Percentiles rank a stretch among this genome's conserved stretches.
Evolutionary conservation across 148 eudicot genomes (phyloP).

Genomic region (Salicornia ramosissima): DNA sequence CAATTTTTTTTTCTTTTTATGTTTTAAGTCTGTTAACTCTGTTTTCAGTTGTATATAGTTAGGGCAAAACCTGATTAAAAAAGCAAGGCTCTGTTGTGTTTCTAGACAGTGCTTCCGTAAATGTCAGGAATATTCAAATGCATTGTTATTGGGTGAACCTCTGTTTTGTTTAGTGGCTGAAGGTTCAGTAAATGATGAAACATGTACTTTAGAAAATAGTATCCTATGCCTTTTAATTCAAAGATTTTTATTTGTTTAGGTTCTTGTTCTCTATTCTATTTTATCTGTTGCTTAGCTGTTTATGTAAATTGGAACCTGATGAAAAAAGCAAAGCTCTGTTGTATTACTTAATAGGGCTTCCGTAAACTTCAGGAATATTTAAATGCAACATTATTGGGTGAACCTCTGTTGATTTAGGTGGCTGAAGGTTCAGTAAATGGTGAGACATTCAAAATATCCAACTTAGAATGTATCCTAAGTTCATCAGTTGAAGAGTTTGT

Average conservation of each 20-base stretch:
- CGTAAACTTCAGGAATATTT: conserved; percentile 24
- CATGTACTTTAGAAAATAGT: background rate
- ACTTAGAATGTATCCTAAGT: too few relatives aligned
- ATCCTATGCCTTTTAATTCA: too few relatives aligned
- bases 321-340: conserved; percentile 52
- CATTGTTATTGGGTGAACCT: conserved; percentile 38
- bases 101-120: conserved; percentile 27
- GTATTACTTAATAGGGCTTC: conserved; percentile 30
- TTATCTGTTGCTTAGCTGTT: too few relatives aligned
- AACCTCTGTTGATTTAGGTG: conserved; percentile 18
- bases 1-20: too few relatives aligned
- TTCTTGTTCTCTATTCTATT: background rate
- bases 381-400: conserved; percentile 31
- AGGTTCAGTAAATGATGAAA: conserved; percentile 33
- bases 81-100: conserved; percentile 40
- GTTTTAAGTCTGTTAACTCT: too few relatives aligned
- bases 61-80: too few relatives aligned
- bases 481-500: too few relatives aligned
- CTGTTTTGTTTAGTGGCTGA: conserved; percentile 18
- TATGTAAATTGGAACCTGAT: conserved; percentile 32
- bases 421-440: conserved; percentile 32
- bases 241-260: background rate
- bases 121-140: conserved; percentile 24
- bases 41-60: too few relatives aligned
- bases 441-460: conserved; percentile 8